Conservation (phyloP, 2,329 filamentous ascomycete species). For the Epichloe gansuensis region DNA sequence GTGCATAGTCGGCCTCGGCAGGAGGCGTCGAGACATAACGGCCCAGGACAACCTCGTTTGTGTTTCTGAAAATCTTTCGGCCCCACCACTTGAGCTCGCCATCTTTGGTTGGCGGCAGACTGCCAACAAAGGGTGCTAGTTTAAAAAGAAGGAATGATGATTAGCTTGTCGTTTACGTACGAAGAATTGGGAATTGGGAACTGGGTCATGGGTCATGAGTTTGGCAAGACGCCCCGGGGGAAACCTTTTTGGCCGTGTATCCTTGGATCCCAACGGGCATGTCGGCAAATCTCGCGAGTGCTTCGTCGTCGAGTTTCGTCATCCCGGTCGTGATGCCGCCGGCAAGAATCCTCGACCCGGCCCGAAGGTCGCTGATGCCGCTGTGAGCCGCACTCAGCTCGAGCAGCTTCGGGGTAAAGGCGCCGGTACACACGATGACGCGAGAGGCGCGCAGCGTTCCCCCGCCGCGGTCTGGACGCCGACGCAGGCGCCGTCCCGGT, state of each 20-base stretch:
- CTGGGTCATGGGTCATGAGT: too few relatives aligned
- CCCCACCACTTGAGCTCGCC: constrained; percentile 49
- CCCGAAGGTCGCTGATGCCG: constrained; percentile 34
- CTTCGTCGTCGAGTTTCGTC: constrained; percentile 36
- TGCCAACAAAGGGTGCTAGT: constrained; percentile 44
- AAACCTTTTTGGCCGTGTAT: constrained; percentile 23
- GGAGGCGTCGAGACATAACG: constrained; percentile 46
- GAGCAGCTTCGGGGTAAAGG: constrained; percentile 44
- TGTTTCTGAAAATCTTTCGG: constrained; percentile 46
- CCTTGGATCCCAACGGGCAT: constrained; percentile 38
- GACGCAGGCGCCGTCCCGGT: constrained; percentile 28
- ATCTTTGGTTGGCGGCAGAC: constrained; percentile 40
- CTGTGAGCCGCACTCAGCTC: constrained; percentile 37
- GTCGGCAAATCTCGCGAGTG: constrained; percentile 30
- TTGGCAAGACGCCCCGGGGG: too few relatives aligned
- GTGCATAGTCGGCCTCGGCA: constrained; percentile 41
- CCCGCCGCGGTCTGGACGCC: constrained; percentile 39
- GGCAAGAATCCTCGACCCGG: constrained; percentile 43
- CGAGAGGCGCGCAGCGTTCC: constrained; percentile 33
- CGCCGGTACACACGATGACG: constrained; percentile 42
- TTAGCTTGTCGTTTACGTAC: too few relatives aligned
- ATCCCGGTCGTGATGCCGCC: constrained; percentile 48
- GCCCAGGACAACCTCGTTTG: constrained; percentile 37
- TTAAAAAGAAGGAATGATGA: constrained; percentile 7
- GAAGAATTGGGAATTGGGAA: too few relatives aligned